Evolutionary conservation across 192 early-diverging fungal species (phyloP).

Genomic region (Diversispora epigaea): DNA sequence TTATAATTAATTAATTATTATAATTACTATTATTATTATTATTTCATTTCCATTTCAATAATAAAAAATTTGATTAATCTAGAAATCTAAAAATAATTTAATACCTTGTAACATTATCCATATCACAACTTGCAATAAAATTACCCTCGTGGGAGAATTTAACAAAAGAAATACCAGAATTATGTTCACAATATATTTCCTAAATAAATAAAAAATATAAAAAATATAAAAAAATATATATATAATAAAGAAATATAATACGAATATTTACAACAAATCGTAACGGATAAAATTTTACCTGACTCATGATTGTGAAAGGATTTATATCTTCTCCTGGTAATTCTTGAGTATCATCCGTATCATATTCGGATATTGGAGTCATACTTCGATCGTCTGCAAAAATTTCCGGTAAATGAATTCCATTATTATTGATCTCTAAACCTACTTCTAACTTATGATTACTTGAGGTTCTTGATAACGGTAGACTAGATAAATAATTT

Average conservation of each 20-base stretch:
- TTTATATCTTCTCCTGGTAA: not conserved
- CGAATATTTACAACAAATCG: too few relatives aligned
- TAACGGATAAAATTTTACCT: not conserved
- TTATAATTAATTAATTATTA: not conserved
- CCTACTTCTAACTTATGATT: not conserved
- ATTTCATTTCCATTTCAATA: not conserved
- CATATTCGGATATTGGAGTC: constrained; percentile 27
- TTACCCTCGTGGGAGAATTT: constrained; percentile 57
- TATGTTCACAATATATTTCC: constrained; percentile 61
- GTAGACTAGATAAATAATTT: not conserved
- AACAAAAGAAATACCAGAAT: constrained; percentile 56
- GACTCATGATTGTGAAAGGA: constrained; percentile 12
- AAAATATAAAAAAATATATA: not conserved
- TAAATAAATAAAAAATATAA: constrained; percentile 21
- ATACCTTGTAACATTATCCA: constrained; percentile 56
- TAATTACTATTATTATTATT: not conserved
- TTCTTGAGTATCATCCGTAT: constrained; percentile 7
- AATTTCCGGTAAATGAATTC: not conserved
- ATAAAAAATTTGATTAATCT: not conserved
- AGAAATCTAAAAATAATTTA: not conserved
- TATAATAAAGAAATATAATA: too few relatives aligned
- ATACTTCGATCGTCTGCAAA: not conserved
- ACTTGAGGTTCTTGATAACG: not conserved
- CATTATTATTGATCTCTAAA: not conserved
- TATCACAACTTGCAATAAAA: constrained; percentile 62